These are phyloP conservation scores for Xylariales sp. DNA, from an alignment of 2,329 filamentous ascomycete genomes.

Conservation along the genomic window DNA sequence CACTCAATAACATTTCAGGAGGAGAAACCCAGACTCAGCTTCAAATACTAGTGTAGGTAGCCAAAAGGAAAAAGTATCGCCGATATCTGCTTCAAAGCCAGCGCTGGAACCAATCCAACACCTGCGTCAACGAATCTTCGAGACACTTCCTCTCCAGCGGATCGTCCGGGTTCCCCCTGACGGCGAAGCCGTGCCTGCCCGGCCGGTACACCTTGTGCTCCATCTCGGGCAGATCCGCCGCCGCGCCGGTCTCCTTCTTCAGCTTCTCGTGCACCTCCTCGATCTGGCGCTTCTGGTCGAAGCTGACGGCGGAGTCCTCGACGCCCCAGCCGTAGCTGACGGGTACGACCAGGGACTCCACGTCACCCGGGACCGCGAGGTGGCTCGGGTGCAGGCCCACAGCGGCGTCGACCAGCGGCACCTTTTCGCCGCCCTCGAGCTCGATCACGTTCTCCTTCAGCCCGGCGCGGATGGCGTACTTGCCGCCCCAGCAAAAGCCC, in stretches of 20 bases:
- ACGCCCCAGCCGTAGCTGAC: slow-evolving; percentile 25
- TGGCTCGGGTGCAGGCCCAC: slow-evolving; percentile 39
- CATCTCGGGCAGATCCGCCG: slow-evolving; percentile 26
- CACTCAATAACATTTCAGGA: too few species aligned
- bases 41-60: too few species aligned
- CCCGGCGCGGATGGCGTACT: slow-evolving; percentile 29
- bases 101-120: slow-evolving; percentile 3
- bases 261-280: slow-evolving; percentile 20
- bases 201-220: slow-evolving; percentile 25
- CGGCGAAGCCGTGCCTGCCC: slow-evolving; percentile 24
- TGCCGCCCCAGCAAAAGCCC: slow-evolving; percentile 52
- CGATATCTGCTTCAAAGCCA: slow-evolving; percentile 3
- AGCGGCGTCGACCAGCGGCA: slow-evolving; percentile 32
- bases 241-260: slow-evolving; percentile 15
- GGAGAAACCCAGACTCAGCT: too few species aligned
- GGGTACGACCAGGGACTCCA: slow-evolving; percentile 23
- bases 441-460: slow-evolving; percentile 27
- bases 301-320: slow-evolving; percentile 21
- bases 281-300: slow-evolving; percentile 23
- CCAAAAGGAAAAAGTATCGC: too few species aligned
- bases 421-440: slow-evolving; percentile 21
- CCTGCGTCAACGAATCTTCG: slow-evolving; percentile 17
- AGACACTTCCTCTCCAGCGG: slow-evolving; percentile 21
- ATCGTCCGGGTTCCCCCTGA: slow-evolving; percentile 18
- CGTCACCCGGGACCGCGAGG: slow-evolving; percentile 33